Evolutionary conservation across 1,284 basidiomycete species (phyloP), one percentile per base, ranked within the genome.

Genomic region (Microbotryum intermedium): DNA sequence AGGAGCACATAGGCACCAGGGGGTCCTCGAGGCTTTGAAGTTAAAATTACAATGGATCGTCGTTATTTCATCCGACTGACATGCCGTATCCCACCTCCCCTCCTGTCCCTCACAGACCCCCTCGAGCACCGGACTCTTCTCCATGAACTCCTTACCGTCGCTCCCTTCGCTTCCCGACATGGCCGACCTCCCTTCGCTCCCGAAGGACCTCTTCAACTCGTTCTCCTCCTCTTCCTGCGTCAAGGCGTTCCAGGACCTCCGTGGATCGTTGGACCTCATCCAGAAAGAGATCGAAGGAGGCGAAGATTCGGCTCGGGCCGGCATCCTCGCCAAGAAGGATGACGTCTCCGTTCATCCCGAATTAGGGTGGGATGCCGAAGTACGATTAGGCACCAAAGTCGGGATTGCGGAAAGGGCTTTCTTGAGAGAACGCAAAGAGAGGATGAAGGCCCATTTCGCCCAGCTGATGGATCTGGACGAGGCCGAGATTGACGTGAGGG

Each of bases 301-400:
- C 0, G 74, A 76, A 1, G 74, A 74, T 10, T 77, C 76, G 28
- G 55, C 60, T 6, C 61, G 61, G 29, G 54, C 53, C 10, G 23
- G 25, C n/a, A 63, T 66, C 42, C 28, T 64, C 43, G 46, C 20
- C 4, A 44, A 59, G 8, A 39, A 53, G 5, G 43, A 55, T 5
- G 73, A 77, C 57, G 52, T 68, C 2, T 44, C 30, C 7, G 49
- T 75, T n/a, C 64, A 78, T 54, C 77, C 77, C 1, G 77, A 79
- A 58, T 66, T 75, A 34, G 72, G 75, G 23, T 78, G 76, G 76
- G 75, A 78, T 52, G 77, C 77, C 3, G 67, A 72, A 26, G 77
- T 78, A 5, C 66, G 77, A 29, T 60, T 78, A 2, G 68, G 68
- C 0, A 55, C 48, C 25, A 76, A 77, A 11, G 52, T 78, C 18